Evolutionary conservation across 2,329 filamentous ascomycete genomes (phyloP), one percentile per base, ranked within the genome.

Genomic region (Colletotrichum caudatum): DNA sequence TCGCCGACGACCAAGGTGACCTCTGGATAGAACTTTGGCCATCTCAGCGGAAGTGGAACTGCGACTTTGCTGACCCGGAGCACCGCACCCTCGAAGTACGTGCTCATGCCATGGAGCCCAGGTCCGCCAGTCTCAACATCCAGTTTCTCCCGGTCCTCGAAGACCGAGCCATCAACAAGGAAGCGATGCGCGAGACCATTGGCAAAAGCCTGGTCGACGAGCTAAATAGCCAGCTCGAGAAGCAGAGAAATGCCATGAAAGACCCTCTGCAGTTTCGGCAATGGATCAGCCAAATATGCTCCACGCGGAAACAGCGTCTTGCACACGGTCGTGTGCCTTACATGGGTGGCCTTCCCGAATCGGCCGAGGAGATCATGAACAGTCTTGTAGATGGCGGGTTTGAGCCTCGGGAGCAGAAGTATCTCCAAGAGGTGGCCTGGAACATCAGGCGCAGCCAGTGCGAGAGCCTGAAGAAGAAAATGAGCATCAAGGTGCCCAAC

Each of bases 121-220:
- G 78, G 16, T 80, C 88, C 0, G 89, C 90, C 0, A 81, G 84
- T 0, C 81, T 95, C 0, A 93, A 94, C 75, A 81, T 87, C 0
- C 91, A 93, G 37, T 90, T 94, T 61, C 85, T 95, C 2, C 88
- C 90, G 0, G 88, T 95, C 0, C 80, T 95, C 0, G 83, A 90
- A 23, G 88, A 92, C 44, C 84, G 90, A 39, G 88, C 91, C 0
- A 82, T 84, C 0, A 75, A 88, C 12, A 77, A 77, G 16, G 26
- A 20, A 0, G 64, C 58, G 0, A 89, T 91, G 86, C 82, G 83
- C 7, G 58, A 81, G 0, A 78, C 80, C 0, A 82, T 95, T 0
- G 82, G 83, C 0, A 71, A 81, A 0, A 80, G 90, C 8, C 82
- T 93, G 5, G 77, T 76, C 0, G 78, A 84, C 0, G 84, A 86